Percentiles rank a stretch among this genome's conserved stretches.
These are phyloP conservation scores for Saxophila tyrrhenica DNA, from an alignment of 495 filamentous ascomycete genomes.

Conservation along the genomic window DNA sequence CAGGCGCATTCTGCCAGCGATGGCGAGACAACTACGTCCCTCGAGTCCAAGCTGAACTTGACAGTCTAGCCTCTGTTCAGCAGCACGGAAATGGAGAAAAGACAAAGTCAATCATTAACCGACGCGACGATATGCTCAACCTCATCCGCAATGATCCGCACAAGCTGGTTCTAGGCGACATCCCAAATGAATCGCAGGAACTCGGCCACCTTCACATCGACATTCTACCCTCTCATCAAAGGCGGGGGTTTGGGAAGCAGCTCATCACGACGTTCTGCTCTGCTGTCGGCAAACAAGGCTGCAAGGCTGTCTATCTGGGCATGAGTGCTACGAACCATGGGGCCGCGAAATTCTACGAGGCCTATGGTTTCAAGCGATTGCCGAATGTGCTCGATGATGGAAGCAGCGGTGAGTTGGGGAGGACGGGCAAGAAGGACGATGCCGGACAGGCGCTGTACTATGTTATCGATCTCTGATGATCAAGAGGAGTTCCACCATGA, in stretches of 20 bases:
- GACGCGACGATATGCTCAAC: not conserved
- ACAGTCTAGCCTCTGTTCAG: not conserved
- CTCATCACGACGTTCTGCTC: not conserved
- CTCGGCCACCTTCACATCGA: not conserved
- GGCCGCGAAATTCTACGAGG: not conserved
- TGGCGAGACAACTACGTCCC: not conserved
- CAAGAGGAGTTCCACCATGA: no score
- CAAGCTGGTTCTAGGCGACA: not conserved
- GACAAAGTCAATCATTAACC: no score
- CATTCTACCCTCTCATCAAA: not conserved
- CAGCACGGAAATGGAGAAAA: no score
- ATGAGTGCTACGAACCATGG: not conserved
- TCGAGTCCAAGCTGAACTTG: not conserved
- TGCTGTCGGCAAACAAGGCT: not conserved
- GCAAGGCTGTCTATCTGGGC: not conserved
- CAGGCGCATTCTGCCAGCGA: not conserved
- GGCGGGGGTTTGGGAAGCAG: not conserved
- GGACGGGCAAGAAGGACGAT: not conserved
- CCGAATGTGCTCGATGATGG: not conserved
- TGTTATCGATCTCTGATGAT: not conserved
- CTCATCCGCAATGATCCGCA: not conserved
- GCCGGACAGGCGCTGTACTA: not conserved
- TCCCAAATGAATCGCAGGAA: not conserved
- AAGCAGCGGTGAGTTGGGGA: not conserved
- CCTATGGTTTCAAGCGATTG: not conserved